A percentile compares a stretch with the other conserved stretches of the same genome.
These are phyloP conservation scores for Stachybotrys chlorohalonatus DNA, from an alignment of 2,329 filamentous ascomycete species.

Conservation along the genomic window DNA sequence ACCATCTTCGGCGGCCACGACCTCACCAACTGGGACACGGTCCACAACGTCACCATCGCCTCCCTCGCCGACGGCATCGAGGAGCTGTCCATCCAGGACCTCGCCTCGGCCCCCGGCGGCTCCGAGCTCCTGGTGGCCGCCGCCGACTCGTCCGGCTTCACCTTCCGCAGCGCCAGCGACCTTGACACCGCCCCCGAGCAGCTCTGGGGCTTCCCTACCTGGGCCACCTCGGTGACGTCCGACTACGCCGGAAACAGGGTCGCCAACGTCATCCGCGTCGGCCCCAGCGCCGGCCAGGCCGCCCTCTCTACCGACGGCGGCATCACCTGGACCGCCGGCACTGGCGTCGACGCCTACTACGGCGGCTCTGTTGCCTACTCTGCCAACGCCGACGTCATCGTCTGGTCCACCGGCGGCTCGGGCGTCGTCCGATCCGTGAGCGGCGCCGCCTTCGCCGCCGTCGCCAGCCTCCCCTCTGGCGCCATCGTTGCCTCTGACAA, in stretches of 20 bases:
- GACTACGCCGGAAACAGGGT: slow-evolving; percentile 39
- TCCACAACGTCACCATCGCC: slow-evolving; percentile 37
- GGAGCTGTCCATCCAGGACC: slow-evolving; percentile 39
- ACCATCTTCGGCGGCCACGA: slow-evolving; percentile 45
- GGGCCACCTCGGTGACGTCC: slow-evolving; percentile 33
- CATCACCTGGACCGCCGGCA: slow-evolving; percentile 36
- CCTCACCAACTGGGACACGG: slow-evolving; percentile 44
- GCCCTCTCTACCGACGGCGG: slow-evolving; percentile 42
- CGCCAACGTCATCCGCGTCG: slow-evolving; percentile 39
- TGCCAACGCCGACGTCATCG: slow-evolving; percentile 37
- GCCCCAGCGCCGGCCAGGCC: slow-evolving; percentile 34
- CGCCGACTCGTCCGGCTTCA: slow-evolving; percentile 44
- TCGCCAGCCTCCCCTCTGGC: slow-evolving; percentile 32
- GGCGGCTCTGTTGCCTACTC: slow-evolving; percentile 40
- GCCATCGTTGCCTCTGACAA: slow-evolving; percentile 47
- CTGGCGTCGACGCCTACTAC: slow-evolving; percentile 31
- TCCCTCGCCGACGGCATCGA: slow-evolving; percentile 46
- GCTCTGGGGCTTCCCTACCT: slow-evolving; percentile 38
- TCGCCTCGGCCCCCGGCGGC: slow-evolving; percentile 39
- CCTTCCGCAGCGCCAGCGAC: slow-evolving; percentile 25
- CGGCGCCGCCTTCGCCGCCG: slow-evolving; percentile 31
- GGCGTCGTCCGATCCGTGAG: slow-evolving; percentile 33
- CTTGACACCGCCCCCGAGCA: slow-evolving; percentile 32
- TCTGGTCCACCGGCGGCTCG: slow-evolving; percentile 34
- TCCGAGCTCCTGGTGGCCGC: slow-evolving; percentile 42